phyloP scores from a whole-genome alignment of 805 yeast species.

The Osmozyma mogii region DNA sequence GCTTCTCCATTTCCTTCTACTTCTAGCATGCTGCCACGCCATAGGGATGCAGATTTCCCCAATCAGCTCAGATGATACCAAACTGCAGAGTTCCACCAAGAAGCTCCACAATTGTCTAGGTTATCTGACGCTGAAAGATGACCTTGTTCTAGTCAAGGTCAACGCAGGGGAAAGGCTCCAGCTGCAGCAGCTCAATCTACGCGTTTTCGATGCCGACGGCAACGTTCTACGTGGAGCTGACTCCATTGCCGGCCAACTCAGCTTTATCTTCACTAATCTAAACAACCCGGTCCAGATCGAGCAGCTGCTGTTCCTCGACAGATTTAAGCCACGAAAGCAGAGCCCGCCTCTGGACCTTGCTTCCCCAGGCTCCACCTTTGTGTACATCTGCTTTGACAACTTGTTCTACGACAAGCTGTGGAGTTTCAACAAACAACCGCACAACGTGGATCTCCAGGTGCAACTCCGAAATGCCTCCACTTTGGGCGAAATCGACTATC shows the following conservation, averaged over 20 bases:
- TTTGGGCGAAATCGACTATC: constrained; percentile 29
- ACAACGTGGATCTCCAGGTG: constrained; percentile 28
- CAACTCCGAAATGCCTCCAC: constrained; percentile 28
- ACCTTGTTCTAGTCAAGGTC: constrained; percentile 26
- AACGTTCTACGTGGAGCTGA: constrained; percentile 26
- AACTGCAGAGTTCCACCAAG: constrained; percentile 19
- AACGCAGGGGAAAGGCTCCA: constrained; percentile 22
- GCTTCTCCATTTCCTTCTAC: too few species aligned
- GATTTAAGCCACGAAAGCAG: too few species aligned
- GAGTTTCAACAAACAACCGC: constrained; percentile 27
- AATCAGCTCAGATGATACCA: constrained; percentile 21
- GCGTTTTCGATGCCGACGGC: constrained; percentile 29
- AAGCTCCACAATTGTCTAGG: constrained; percentile 29
- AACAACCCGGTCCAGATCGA: constrained; percentile 20
- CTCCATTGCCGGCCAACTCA: constrained; percentile 23
- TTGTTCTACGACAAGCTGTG: constrained; percentile 34
- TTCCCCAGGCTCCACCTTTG: constrained; percentile 5
- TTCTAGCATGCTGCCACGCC: too few species aligned
- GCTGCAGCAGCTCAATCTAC: constrained; percentile 28
- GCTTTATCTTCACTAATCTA: constrained; percentile 29
- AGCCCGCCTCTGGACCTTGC: neutral
- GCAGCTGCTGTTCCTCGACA: too few species aligned
- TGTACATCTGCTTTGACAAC: constrained; percentile 37
- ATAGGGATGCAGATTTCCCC: constrained; percentile 32
- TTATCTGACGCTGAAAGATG: constrained; percentile 29